Percentiles rank a stretch among this genome's conserved stretches.
phyloP scores from a whole-genome alignment of 345 rosid species.

The Combretum micranthum region DNA sequence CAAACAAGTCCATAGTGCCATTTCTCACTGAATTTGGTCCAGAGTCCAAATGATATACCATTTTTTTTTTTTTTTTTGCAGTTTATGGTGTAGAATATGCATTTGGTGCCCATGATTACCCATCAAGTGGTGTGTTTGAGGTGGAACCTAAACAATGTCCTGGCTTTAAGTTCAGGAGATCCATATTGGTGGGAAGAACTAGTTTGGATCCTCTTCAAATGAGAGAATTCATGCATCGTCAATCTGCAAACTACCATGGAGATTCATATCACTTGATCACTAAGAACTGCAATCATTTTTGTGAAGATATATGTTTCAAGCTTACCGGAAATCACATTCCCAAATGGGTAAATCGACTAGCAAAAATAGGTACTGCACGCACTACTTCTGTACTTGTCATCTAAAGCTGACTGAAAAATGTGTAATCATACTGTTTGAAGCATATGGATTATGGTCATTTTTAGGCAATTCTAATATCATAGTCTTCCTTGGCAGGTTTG shows the following conservation, averaged over 20 bases:
- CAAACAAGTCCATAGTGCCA: not conserved
- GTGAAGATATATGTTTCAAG: constrained; percentile 52
- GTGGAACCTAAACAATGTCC: constrained; percentile 65
- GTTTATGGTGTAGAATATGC: constrained; percentile 66
- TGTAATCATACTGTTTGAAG: too few relatives aligned
- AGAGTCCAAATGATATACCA: constrained; percentile 12
- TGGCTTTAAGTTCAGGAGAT: constrained; percentile 66
- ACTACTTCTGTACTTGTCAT: too few relatives aligned
- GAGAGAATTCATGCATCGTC: constrained; percentile 53
- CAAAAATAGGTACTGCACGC: constrained; percentile 42
- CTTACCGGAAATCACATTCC: constrained; percentile 57
- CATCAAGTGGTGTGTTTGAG: constrained; percentile 64
- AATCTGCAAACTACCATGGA: constrained; percentile 43
- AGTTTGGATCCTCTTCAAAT: constrained; percentile 50
- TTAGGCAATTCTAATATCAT: not conserved
- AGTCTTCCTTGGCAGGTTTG: constrained; percentile 34
- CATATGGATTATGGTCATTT: too few relatives aligned
- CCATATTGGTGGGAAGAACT: constrained; percentile 58
- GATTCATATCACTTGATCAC: constrained; percentile 55
- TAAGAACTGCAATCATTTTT: constrained; percentile 79
- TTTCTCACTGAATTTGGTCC: constrained; percentile 1
- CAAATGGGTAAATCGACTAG: constrained; percentile 68
- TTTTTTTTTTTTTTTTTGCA: constrained; percentile 19
- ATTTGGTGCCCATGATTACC: constrained; percentile 63
- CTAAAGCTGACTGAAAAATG: too few relatives aligned